Evolutionary conservation across 306 rosid genomes (phyloP).

Genomic region (Prosopis cineraria): DNA sequence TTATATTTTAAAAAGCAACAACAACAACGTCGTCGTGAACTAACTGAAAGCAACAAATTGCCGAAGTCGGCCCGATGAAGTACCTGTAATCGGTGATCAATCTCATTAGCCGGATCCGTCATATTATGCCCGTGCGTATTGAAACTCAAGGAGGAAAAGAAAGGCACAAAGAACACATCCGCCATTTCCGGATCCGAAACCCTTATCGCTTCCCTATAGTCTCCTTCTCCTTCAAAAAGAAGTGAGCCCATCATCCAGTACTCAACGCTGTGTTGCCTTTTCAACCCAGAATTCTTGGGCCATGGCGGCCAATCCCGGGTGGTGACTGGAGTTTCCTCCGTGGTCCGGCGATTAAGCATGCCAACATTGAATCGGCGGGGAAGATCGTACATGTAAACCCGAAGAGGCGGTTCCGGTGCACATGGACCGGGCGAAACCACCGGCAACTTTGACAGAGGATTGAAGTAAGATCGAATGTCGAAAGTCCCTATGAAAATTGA

Average conservation of each 20-base stretch:
- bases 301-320: conserved; percentile 61
- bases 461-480: conserved; percentile 74
- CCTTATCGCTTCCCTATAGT: conserved; percentile 63
- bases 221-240: conserved; percentile 43
- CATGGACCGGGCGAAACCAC: conserved; percentile 37
- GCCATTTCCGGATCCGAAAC: conserved; percentile 88
- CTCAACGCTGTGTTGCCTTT: conserved; percentile 91
- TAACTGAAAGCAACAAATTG: background rate
- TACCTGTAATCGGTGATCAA: conserved; percentile 94
- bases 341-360: conserved; percentile 61
- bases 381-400: conserved; percentile 90
- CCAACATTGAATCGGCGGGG: conserved; percentile 92
- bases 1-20: background rate
- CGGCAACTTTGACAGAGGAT: conserved; percentile 49
- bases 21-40: background rate
- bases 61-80: background rate
- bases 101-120: conserved; percentile 77
- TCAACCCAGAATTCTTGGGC: conserved; percentile 85
- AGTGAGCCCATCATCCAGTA: conserved; percentile 99
- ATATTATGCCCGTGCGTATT: conserved; percentile 84
- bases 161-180: conserved; percentile 86
- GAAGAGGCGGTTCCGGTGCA: conserved; percentile 51
- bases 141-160: conserved; percentile 91
- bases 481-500: conserved; percentile 60
- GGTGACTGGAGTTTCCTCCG: conserved; percentile 60